Evolutionary conservation across 257 asterid genomes (phyloP), one percentile per base, ranked within the genome.

Genomic region (Nicotiana benthamiana): DNA sequence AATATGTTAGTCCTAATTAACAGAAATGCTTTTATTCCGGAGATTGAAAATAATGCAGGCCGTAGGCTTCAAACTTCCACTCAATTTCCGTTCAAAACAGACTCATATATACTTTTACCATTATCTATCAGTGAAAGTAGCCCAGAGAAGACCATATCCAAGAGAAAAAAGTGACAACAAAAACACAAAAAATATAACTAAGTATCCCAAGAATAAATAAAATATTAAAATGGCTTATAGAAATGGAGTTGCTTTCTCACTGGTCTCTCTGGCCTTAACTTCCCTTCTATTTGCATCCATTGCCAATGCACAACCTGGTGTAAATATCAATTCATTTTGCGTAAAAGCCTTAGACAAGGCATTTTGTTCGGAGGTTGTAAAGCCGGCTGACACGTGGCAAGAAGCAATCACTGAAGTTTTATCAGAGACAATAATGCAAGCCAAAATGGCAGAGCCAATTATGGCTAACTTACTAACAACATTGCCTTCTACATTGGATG

Each of bases 211-310:
- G 12, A 9, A 60, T 4, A 27, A 30, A 1, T 2, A 28, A 2
- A 64, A 15, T 7, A 5, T 16, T 22, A 4, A 24, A 15, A 74
- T 74, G 78, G 60, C 10, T 74, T 3, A 6, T 74, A 48, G 40
- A 46, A 48, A 74, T 74, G 24, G 61, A 9, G 16, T 74, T 48
- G 40, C 61, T 24, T 74, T 74, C 2, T 74, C 78, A 74, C 24
- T 74, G 78, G 78, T 74, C 78, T 74, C 78, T 74, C 78, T 74
- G 78, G 78, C 78, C 40, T 3, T 70, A 20, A 43, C 32, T 68
- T n/a, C 3, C 6, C 36, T 72, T 72, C 0, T 72, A 48, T 46
- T 46, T 74, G 60, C 40, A 72, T n/a, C n/a, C 12, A 12, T 12
- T 40, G 13, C 54, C 22, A 70, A 43, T 70, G 78, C 78, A 74